Evolutionary conservation across 2,329 filamentous ascomycete genomes (phyloP).

Genomic region (Pseudogymnoascus sp.): DNA sequence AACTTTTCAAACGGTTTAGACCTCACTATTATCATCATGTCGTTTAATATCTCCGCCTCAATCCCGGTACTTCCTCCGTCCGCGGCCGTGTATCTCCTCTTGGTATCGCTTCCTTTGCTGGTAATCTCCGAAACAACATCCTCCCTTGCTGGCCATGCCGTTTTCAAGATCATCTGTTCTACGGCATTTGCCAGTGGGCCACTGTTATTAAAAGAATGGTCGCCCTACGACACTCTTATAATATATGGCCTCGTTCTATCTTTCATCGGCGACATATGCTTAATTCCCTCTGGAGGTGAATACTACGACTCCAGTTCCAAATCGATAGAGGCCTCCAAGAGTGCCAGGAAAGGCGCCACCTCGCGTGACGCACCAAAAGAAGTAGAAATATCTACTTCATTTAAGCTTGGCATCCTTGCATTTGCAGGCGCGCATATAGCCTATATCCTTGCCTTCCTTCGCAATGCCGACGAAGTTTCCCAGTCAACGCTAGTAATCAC

Average conservation of each 20-base stretch:
- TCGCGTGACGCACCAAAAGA: neutral
- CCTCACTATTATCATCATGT: neutral
- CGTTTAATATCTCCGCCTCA: neutral
- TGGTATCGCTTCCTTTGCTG: conserved; percentile 22
- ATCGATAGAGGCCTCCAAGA: conserved; percentile 6
- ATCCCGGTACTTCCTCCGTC: conserved; percentile 19
- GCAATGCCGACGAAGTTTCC: conserved; percentile 12
- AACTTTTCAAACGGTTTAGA: neutral
- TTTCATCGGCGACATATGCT: conserved; percentile 22
- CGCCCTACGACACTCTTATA: conserved; percentile 19
- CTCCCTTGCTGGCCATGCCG: conserved; percentile 21
- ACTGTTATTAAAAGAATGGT: conserved; percentile 19
- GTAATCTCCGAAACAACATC: conserved; percentile 23
- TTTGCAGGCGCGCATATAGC: conserved; percentile 27
- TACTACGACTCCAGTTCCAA: conserved; percentile 15
- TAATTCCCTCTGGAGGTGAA: conserved; percentile 23
- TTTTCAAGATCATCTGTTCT: conserved; percentile 28
- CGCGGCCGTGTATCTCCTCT: conserved; percentile 19
- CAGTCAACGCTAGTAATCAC: conserved; percentile 10
- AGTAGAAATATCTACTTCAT: conserved; percentile 19
- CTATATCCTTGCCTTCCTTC: conserved; percentile 26
- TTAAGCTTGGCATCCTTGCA: conserved; percentile 25
- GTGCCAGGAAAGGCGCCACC: neutral
- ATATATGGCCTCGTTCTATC: conserved; percentile 24
- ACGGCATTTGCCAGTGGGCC: conserved; percentile 24